Percentiles rank a stretch among this genome's conserved stretches.
Conservation (phyloP, 2,329 filamentous ascomycete species). For the Hypoxylon sp. region DNA sequence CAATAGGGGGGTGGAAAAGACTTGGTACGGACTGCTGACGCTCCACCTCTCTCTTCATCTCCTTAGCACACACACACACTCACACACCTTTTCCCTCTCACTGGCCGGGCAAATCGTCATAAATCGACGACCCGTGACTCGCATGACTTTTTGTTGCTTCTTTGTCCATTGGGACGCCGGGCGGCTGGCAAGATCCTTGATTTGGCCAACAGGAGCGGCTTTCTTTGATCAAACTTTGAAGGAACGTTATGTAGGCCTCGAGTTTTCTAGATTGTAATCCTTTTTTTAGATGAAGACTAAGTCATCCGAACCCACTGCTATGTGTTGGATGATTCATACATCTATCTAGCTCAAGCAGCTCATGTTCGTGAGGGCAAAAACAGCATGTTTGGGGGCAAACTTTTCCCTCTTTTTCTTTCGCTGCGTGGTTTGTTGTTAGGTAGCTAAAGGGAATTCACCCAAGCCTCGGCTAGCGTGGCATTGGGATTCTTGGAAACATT, state of each 20-base stretch:
- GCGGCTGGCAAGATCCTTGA: conserved; percentile 38
- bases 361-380: conserved; percentile 3
- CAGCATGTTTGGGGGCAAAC: conserved; percentile 38
- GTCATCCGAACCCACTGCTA: conserved; percentile 17
- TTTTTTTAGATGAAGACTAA: conserved; percentile 29
- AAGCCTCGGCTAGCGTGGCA: conserved; percentile 13
- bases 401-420: conserved; percentile 12
- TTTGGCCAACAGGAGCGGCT: conserved; percentile 33
- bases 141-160: conserved; percentile 42
- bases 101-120: conserved; percentile 47
- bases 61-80: conserved; percentile 37
- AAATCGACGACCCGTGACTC: conserved; percentile 48
- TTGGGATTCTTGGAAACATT: conserved; percentile 24
- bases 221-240: conserved; percentile 29
- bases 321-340: conserved; percentile 20
- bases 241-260: conserved; percentile 5
- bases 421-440: conserved; percentile 16
- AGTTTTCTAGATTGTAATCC: conserved; percentile 16
- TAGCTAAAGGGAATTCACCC: too few relatives aligned
- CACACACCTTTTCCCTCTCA: conserved; percentile 33
- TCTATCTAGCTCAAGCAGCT: too few relatives aligned
- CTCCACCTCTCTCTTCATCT: conserved; percentile 42
- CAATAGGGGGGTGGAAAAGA: conserved; percentile 22
- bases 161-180: conserved; percentile 36
- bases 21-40: conserved; percentile 42